Percentiles rank a stretch among this genome's conserved stretches.
These are phyloP conservation scores for Poa annua DNA, from an alignment of 176 grass and related monocot genomes.

Conservation along the genomic window DNA sequence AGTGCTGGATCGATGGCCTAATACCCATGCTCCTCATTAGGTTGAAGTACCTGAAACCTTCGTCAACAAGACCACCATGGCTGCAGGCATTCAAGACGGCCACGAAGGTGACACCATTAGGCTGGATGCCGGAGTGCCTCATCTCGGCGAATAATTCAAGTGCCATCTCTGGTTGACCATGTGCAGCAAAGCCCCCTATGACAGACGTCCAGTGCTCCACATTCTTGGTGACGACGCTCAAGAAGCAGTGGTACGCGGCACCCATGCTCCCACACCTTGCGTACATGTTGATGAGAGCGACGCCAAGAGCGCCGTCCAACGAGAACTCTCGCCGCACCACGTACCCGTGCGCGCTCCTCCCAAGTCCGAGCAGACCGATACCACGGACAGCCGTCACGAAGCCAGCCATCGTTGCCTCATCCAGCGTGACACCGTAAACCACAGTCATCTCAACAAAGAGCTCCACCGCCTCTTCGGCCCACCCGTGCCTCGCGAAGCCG, in stretches of 20 bases:
- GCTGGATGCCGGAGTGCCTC: constrained; percentile 38
- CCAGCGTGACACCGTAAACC: constrained; percentile 45
- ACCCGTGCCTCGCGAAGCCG: constrained; percentile 37
- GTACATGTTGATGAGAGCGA: constrained; percentile 60
- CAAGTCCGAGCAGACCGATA: constrained; percentile 43
- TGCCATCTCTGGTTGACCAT: constrained; percentile 48
- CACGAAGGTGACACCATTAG: constrained; percentile 63
- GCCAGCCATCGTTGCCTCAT: constrained; percentile 46
- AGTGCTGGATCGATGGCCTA: constrained; percentile 50
- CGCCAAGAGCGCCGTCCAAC: constrained; percentile 45
- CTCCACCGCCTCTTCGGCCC: constrained; percentile 48
- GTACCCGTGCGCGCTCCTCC: constrained; percentile 43
- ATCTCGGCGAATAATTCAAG: constrained; percentile 48
- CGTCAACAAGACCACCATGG: constrained; percentile 58
- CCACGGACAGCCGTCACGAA: constrained; percentile 36
- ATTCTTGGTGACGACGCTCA: constrained; percentile 38
- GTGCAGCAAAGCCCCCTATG: constrained; percentile 46
- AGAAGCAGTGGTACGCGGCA: constrained; percentile 50
- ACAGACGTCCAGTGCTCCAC: constrained; percentile 66
- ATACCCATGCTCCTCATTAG: constrained; percentile 58
- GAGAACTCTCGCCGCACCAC: constrained; percentile 37
- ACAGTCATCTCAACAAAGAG: constrained; percentile 46
- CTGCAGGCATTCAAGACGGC: constrained; percentile 57
- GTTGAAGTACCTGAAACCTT: constrained; percentile 57
- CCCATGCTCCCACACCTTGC: constrained; percentile 53